Evolutionary conservation across 2,329 filamentous ascomycete species (phyloP).

Genomic region (Zymoseptoria pseudotritici): DNA sequence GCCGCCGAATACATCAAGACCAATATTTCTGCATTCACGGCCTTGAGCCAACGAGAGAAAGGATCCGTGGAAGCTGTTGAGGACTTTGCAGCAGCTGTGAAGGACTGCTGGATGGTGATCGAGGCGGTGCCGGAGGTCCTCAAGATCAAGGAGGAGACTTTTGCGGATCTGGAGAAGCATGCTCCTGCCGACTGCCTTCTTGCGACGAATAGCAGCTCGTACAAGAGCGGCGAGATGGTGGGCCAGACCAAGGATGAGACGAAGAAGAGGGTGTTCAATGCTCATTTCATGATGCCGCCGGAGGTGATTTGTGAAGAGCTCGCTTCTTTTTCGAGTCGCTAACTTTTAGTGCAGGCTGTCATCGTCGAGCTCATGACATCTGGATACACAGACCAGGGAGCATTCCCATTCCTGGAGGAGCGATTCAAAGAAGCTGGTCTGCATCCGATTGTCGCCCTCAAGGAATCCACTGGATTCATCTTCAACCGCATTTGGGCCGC

Average conservation of each 20-base stretch:
- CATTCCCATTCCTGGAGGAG: constrained; percentile 42
- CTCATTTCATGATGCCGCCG: constrained; percentile 34
- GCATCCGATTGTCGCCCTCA: constrained; percentile 37
- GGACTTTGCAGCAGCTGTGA: constrained; percentile 35
- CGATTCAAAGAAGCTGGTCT: constrained; percentile 36
- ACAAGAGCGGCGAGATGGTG: constrained; percentile 45
- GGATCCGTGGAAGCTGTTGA: constrained; percentile 30
- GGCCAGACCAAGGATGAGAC: constrained; percentile 33
- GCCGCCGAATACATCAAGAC: constrained; percentile 36
- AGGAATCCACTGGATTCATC: constrained; percentile 48
- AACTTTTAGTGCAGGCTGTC: constrained; percentile 32
- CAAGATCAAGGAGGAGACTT: constrained; percentile 42
- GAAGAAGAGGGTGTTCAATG: constrained; percentile 41
- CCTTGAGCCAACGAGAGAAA: constrained; percentile 6
- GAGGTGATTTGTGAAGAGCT: neutral
- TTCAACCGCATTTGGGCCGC: constrained; percentile 53
- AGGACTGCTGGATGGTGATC: constrained; percentile 47
- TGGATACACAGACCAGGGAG: constrained; percentile 36
- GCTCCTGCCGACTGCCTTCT: constrained; percentile 43
- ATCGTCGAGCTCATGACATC: constrained; percentile 50
- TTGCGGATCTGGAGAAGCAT: constrained; percentile 40
- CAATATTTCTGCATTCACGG: constrained; percentile 26
- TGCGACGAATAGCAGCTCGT: constrained; percentile 47
- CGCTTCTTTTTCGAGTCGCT: neutral
- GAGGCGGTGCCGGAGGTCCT: constrained; percentile 48